Evolutionary conservation across 768 basidiomycete species (phyloP).

Genomic region (Fomitopsis serialis): DNA sequence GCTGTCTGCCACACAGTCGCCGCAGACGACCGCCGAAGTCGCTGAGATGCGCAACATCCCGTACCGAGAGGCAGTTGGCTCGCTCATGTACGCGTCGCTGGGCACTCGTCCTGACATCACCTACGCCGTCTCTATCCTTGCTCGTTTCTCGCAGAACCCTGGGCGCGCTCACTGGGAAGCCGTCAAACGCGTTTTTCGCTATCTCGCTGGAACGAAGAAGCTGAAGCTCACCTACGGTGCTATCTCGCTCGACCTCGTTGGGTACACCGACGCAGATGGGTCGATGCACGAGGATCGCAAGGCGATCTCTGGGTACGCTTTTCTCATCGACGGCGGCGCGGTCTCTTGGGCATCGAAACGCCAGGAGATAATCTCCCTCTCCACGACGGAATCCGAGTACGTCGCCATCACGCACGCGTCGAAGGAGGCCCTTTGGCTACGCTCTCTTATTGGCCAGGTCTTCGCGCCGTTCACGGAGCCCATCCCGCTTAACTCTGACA

Average conservation of each 20-base stretch:
- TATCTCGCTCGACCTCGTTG: constrained; percentile 5
- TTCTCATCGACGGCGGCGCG: constrained; percentile 27
- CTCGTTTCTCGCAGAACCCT: constrained; percentile 18
- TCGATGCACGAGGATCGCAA: constrained; percentile 2
- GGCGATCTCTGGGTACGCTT: constrained; percentile 27
- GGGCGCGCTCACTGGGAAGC: constrained; percentile 15
- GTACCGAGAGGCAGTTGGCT: constrained; percentile 19
- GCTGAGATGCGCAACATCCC: constrained; percentile 4
- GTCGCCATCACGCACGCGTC: constrained; percentile 26
- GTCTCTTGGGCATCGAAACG: constrained; percentile 36
- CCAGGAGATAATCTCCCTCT: constrained; percentile 33
- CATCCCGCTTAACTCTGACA: constrained; percentile 3
- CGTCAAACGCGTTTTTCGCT: constrained; percentile 18
- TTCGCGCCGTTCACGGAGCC: constrained; percentile 5
- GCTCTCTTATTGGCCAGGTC: not conserved
- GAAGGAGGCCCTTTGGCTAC: constrained; percentile 32
- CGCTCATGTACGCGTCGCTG: constrained; percentile 23
- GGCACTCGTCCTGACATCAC: constrained; percentile 27
- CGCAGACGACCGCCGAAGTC: not conserved
- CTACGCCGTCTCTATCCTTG: constrained; percentile 15
- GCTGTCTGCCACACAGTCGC: constrained; percentile 3
- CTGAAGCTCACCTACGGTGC: constrained; percentile 9
- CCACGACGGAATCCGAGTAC: constrained; percentile 31
- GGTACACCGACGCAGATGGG: constrained; percentile 11
- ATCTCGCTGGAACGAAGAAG: constrained; percentile 15